phyloP scores from a whole-genome alignment of 2,329 filamentous ascomycete genomes.

The Fusarium multiceps region DNA sequence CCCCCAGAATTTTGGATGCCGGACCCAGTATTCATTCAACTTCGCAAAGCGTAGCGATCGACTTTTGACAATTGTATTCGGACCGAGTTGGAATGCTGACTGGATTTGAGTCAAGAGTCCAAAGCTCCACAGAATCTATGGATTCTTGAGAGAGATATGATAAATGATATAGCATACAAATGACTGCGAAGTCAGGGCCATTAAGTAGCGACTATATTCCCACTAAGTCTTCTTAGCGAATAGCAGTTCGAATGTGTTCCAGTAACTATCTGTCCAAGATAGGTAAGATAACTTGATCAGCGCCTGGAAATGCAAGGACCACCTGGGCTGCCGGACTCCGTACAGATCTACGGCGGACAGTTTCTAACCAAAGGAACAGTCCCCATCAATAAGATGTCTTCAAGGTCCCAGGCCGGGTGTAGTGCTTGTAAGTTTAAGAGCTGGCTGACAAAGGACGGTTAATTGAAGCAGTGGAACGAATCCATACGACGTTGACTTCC shows the following conservation, averaged over 20 bases:
- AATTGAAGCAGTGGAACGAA: too few species aligned
- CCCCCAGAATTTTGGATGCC: slow-evolving; percentile 14
- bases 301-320: neutral
- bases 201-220: too few species aligned
- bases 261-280: neutral
- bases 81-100: slow-evolving; percentile 4
- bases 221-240: neutral
- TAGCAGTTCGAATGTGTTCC: neutral
- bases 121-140: neutral
- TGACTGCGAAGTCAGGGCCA: too few species aligned
- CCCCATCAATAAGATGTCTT: neutral
- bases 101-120: neutral
- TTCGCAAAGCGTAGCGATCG: slow-evolving; percentile 1
- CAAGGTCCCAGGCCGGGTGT: neutral
- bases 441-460: neutral
- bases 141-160: neutral
- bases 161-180: neutral
- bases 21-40: slow-evolving; percentile 31
- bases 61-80: neutral
- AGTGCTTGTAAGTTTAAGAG: neutral
- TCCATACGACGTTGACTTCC: too few species aligned
- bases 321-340: neutral
- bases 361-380: neutral
- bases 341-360: neutral
- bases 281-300: neutral